These are phyloP conservation scores for Trichoderma asperellum DNA, from an alignment of 2,329 filamentous ascomycete genomes.

Conservation along the genomic window DNA sequence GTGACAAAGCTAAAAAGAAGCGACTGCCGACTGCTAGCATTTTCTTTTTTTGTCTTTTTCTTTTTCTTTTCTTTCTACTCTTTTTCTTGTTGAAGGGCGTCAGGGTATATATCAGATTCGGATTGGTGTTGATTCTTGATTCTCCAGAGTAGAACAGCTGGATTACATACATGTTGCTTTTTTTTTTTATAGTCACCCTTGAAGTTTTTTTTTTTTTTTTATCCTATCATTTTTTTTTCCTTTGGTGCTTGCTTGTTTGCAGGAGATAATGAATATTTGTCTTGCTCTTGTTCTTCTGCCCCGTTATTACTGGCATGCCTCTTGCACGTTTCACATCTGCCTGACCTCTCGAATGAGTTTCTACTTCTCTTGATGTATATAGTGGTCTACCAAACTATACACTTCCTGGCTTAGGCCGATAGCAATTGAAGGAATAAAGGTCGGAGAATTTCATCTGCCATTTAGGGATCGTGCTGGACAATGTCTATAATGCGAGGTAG, in stretches of 20 bases:
- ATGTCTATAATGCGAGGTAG: neutral
- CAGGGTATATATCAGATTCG: constrained; percentile 29
- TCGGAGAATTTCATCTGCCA: neutral
- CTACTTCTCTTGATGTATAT: constrained; percentile 7
- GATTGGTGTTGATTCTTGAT: constrained; percentile 24
- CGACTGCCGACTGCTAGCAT: constrained; percentile 14
- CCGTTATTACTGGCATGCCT: neutral
- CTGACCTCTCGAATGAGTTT: neutral
- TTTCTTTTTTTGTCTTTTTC: constrained; percentile 1
- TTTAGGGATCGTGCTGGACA: neutral
- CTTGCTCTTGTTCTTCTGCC: neutral
- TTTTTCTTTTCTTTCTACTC: neutral
- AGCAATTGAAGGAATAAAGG: neutral
- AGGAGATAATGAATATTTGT: neutral
- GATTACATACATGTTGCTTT: constrained; percentile 15
- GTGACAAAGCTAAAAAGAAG: neutral
- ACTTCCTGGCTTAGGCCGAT: neutral
- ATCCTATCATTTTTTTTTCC: neutral
- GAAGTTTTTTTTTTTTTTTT: neutral
- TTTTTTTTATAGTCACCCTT: constrained; percentile 25
- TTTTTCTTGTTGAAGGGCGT: constrained; percentile 26
- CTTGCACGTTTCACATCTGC: constrained; percentile 4
- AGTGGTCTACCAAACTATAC: neutral
- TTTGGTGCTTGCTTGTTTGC: neutral
- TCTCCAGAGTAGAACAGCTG: constrained; percentile 25